Base-by-base conservation (phyloP, 768 basidiomycete genomes). In the Auriculariales sp. region DNA sequence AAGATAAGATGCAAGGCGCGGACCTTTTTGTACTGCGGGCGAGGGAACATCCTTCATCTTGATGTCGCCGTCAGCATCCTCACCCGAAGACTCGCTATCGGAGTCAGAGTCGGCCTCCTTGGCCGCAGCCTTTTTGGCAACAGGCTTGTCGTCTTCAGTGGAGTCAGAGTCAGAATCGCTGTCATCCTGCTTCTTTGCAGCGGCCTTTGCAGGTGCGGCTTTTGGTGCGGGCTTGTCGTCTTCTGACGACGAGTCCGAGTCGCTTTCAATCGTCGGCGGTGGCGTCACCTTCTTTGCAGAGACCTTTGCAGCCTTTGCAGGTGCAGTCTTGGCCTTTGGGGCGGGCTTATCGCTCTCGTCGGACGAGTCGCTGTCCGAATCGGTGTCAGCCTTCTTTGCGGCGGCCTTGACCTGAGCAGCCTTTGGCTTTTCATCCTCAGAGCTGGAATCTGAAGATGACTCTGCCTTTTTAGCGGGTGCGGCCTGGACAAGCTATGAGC, bases 381-480 rank as follows among this genome's bases (percentile, higher is more conserved):
- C 39, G 35, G 34, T 56, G 49, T n/a, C 44, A 29, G 59, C 60
- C 52, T 60, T 60, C 50, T 33, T 49, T 31, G 31, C 28, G 31
- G 50, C 35, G 30, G 52, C 33, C 33, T 35, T 48, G 32, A 66
- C 62, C 54, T 73, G 73, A 6, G 68, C 65, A 32, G 72, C 39
- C 39, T 44, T 44, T 19, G 39, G 39, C 39, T 75, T 74, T 58
- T 79, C 77, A 33, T 77, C 77, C 32, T 64, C 61, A 55, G 62
- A 62, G 12, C 63, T 64, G 12, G 55, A 55, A 28, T 51, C 51
- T 24, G 53, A 44, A 22, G 50, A 32, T 7, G 56, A 53, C 19
- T 58, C 58, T 12, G 52, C 46, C 52, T 55, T 55, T 46, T 52
- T 55, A 9, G 31, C 68, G n/a, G 54, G 58, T 27, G 64, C 54